A percentile compares a stretch with the other conserved stretches of the same genome.
These are phyloP conservation scores for Ustilago lituana DNA, from an alignment of 1,284 basidiomycete species.

Conservation along the genomic window DNA sequence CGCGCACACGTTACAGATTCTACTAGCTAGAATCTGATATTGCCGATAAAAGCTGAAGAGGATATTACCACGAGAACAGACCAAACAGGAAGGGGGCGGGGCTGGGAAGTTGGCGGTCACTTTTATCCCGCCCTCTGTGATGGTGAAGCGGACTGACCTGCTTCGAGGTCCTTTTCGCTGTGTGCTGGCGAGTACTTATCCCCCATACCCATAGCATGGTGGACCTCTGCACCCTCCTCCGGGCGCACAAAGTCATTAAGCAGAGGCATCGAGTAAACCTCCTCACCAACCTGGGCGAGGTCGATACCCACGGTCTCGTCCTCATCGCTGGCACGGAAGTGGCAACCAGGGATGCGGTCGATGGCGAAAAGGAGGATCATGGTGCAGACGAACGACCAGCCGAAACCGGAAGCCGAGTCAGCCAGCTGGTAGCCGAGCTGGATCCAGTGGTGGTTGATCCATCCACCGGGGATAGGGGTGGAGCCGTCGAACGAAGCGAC, in stretches of 20 bases:
- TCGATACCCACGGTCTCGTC: constrained; percentile 92
- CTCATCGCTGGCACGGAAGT: constrained; percentile 81
- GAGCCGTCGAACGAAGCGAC: constrained; percentile 80
- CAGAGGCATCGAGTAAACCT: constrained; percentile 36
- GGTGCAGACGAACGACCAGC: constrained; percentile 61
- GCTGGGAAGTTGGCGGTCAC: no score
- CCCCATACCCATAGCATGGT: constrained; percentile 10
- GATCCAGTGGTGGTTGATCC: constrained; percentile 83
- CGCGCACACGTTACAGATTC: no score
- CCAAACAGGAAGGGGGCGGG: no score
- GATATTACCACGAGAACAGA: no score
- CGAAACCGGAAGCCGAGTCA: constrained; percentile 72
- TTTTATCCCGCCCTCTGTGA: no score
- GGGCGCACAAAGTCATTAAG: constrained; percentile 28
- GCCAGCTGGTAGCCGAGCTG: constrained; percentile 84
- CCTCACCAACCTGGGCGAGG: constrained; percentile 89
- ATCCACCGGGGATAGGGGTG: constrained; percentile 75
- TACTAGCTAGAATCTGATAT: no score
- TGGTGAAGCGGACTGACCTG: constrained; percentile 3
- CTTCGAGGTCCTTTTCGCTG: constrained; percentile 43
- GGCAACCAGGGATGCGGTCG: constrained; percentile 88
- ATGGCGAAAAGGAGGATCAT: constrained; percentile 87
- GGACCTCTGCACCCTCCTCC: constrained; percentile 28
- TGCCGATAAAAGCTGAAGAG: no score
- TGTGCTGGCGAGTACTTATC: constrained; percentile 31